These are phyloP conservation scores for Lentinula sp. DNA, from an alignment of 768 basidiomycete species.

Conservation along the genomic window DNA sequence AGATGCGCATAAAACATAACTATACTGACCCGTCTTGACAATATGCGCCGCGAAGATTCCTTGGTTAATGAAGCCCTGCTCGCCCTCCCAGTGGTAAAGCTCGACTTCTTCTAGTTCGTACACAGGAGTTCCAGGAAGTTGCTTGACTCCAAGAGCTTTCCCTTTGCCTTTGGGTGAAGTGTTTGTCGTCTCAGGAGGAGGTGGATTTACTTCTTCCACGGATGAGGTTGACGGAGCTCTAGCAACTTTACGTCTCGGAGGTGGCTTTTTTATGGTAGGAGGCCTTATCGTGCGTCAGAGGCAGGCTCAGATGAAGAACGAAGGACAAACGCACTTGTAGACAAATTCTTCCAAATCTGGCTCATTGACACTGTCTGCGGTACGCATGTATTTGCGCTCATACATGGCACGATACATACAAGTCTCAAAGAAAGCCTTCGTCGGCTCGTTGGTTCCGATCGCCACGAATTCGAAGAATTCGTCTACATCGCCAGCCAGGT, in stretches of 20 bases:
- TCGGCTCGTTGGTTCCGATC: conserved; percentile 69
- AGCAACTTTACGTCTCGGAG: conserved; percentile 5
- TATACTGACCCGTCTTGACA: conserved; percentile 32
- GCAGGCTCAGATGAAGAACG: neutral
- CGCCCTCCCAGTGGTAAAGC: conserved; percentile 58
- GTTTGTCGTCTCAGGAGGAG: neutral
- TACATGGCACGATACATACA: conserved; percentile 97
- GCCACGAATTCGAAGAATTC: conserved; percentile 94
- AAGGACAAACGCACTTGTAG: conserved; percentile 60
- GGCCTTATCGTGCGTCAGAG: conserved; percentile 22
- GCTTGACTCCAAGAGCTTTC: neutral
- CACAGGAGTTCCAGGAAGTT: conserved; percentile 6
- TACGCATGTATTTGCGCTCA: conserved; percentile 80
- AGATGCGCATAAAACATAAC: conserved; percentile 57
- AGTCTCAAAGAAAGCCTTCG: conserved; percentile 84
- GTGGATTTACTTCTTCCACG: conserved; percentile 8
- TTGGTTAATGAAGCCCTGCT: conserved; percentile 45
- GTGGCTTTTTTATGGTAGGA: conserved; percentile 20
- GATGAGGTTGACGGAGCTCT: conserved; percentile 12
- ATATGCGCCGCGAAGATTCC: conserved; percentile 52
- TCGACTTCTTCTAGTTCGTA: conserved; percentile 34
- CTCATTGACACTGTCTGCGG: conserved; percentile 64
- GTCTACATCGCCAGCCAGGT: conserved; percentile 85
- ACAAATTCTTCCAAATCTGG: conserved; percentile 74
- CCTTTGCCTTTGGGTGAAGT: conserved; percentile 15